Base-by-base conservation (phyloP, 1,284 basidiomycete genomes). In the Athelia sp. region DNA sequence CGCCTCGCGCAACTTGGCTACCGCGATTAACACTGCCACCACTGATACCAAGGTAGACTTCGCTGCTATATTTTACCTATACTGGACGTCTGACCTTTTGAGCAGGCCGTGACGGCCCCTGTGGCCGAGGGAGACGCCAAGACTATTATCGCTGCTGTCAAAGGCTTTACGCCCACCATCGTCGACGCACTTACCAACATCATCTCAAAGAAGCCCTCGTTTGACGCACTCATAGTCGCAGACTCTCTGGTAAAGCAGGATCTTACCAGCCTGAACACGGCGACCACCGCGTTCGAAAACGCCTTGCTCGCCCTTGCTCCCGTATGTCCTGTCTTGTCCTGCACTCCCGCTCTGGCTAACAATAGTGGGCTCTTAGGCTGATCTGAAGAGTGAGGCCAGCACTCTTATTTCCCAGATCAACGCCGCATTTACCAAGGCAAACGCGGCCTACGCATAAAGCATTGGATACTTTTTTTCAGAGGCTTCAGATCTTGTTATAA, bases 271-370 rank as follows among this genome's bases (percentile, higher is more conserved):
- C 13, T 48, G 49, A 42, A 43, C 26, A 46, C 52, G 46, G 9
- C 58, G 54, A 13, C 72, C 66, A 15, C 73, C 51, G 43, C 67
- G 60, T 6, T 56, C 64, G 0, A 63, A 60, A 2, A 75, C 4
- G 26, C 26, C 4, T 29, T 29, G 26, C 6, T 29, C 6, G 26
- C 26, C 26, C 4, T 29, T 6, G 26, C 26, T 29, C 26, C 26
- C 6, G 26, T 29, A 29, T 29, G 26, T 29, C 6, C 26, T 29
- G 26, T 13, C 26, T 6, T 29, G 26, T 29, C 26, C 26, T n/a
- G n/a, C 26, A 29, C 13, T 29, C 13, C 6, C 26, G 26, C 6
- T 29, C 26, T 13, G 26, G 26, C 26, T 29, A 4, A 29, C 4
- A 29, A 6, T 29, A 6, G 4, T 29, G 26, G 13, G 13, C 13